phyloP scores from a whole-genome alignment of 1,284 basidiomycete species.

The Pyrrhoderma noxium region DNA sequence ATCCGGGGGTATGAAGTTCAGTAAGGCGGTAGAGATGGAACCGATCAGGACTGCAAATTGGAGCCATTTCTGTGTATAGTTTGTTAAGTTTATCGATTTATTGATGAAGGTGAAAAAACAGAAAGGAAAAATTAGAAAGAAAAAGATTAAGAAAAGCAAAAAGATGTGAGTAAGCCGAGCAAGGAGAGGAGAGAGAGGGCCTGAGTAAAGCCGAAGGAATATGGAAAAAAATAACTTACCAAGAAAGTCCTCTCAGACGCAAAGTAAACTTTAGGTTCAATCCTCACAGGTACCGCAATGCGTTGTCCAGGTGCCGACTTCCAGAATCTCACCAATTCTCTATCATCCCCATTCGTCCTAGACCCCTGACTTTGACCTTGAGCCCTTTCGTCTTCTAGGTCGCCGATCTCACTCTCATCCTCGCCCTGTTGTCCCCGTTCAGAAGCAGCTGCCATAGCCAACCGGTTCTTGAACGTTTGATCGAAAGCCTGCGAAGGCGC shows the following conservation, averaged over 20 bases:
- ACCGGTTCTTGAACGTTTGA: constrained; percentile 62
- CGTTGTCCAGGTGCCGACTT: constrained; percentile 81
- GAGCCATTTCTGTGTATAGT: constrained; percentile 80
- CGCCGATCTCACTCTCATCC: constrained; percentile 20
- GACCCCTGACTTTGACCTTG: constrained; percentile 22
- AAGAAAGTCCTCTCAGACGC: constrained; percentile 91
- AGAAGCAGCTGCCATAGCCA: constrained; percentile 31
- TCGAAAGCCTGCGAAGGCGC: constrained; percentile 78
- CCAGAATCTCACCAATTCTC: constrained; percentile 68
- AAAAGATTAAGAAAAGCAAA: too few relatives aligned
- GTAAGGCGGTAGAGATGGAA: constrained; percentile 81
- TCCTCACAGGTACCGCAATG: constrained; percentile 86
- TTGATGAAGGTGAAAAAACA: too few relatives aligned
- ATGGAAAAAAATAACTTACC: constrained; percentile 35
- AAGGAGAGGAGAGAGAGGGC: too few relatives aligned
- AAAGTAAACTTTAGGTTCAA: constrained; percentile 98
- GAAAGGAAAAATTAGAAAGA: too few relatives aligned
- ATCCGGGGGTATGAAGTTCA: constrained; percentile 79
- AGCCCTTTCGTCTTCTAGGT: constrained; percentile 29
- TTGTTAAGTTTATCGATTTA: too few relatives aligned
- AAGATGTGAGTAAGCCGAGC: too few relatives aligned
- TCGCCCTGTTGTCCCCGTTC: constrained; percentile 17
- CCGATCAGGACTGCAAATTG: constrained; percentile 87
- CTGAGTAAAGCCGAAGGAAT: too few relatives aligned
- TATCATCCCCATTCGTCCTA: constrained; percentile 33